These are phyloP conservation scores for Penicillium decumbens DNA, from an alignment of 2,329 filamentous ascomycete species.

Conservation along the genomic window DNA sequence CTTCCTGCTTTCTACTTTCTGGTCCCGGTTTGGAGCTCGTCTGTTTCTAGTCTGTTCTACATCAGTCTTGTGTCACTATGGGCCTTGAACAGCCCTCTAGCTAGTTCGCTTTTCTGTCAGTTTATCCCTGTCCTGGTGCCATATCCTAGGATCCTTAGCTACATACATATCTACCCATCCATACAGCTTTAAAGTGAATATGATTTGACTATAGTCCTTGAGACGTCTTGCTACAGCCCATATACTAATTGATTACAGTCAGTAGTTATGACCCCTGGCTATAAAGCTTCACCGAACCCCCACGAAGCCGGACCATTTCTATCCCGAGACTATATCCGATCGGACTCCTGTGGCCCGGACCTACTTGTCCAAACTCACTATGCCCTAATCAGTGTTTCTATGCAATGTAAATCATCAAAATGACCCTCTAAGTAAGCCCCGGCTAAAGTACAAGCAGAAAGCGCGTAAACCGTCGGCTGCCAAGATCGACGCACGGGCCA, in stretches of 20 bases:
- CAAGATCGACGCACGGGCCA: slow-evolving; percentile 17
- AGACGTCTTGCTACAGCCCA: background rate
- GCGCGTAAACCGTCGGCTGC: background rate
- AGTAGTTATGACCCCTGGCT: background rate
- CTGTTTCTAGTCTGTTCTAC: slow-evolving; percentile 5
- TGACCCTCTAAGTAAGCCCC: background rate
- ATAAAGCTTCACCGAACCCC: background rate
- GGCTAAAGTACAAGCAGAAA: background rate
- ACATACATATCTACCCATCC: background rate
- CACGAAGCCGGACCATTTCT: background rate
- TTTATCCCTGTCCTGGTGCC: background rate
- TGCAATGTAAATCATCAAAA: background rate
- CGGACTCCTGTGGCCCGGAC: background rate
- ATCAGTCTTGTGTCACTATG: background rate
- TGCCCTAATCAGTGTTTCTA: background rate
- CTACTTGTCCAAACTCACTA: background rate
- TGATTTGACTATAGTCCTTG: background rate
- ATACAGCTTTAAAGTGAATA: background rate
- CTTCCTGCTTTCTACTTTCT: background rate
- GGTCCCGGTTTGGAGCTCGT: slow-evolving; percentile 12
- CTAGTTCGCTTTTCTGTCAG: background rate
- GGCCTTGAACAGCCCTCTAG: slow-evolving; percentile 1
- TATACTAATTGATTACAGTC: background rate
- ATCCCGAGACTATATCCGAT: background rate
- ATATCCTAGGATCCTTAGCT: background rate